Evolutionary conservation across 2,329 filamentous ascomycete species (phyloP).

Genomic region (Cercospora sp.): DNA sequence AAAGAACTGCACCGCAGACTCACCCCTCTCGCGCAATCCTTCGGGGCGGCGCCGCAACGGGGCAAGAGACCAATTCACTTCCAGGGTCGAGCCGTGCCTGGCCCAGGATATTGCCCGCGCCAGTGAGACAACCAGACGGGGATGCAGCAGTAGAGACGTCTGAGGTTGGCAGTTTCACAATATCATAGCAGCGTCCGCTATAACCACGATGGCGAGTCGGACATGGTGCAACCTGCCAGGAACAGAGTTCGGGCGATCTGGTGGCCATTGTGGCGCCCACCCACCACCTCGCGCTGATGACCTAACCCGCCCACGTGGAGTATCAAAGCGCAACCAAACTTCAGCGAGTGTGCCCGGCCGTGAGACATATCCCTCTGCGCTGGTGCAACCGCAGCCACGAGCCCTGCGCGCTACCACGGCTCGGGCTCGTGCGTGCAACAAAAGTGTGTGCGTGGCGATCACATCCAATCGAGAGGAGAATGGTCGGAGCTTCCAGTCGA

Average conservation of each 20-base stretch:
- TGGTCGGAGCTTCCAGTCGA: background rate
- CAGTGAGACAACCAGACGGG: conserved; percentile 8
- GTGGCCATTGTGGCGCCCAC: conserved; percentile 12
- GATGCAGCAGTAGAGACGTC: conserved; percentile 3
- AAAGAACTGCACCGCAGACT: background rate
- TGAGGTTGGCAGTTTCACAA: background rate
- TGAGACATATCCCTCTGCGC: background rate
- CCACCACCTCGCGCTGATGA: conserved; percentile 2
- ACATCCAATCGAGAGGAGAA: background rate
- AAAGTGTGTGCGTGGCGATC: background rate
- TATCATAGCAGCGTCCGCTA: conserved; percentile 14
- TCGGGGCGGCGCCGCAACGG: background rate
- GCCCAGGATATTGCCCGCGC: conserved; percentile 6
- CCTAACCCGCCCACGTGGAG: conserved; percentile 24
- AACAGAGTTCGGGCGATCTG: conserved; percentile 22
- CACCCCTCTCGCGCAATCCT: background rate
- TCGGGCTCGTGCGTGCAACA: background rate
- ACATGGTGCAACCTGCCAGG: conserved; percentile 14
- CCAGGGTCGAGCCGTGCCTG: background rate
- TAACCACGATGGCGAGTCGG: conserved; percentile 20
- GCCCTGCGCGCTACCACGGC: background rate
- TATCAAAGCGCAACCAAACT: conserved; percentile 2
- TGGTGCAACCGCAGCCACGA: background rate
- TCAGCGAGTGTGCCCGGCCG: conserved; percentile 7
- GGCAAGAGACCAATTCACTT: background rate